A percentile compares a stretch with the other conserved stretches of the same genome.
These are phyloP conservation scores for Coprinopsis cinerea DNA, from an alignment of 768 basidiomycete genomes.

Conservation along the genomic window DNA sequence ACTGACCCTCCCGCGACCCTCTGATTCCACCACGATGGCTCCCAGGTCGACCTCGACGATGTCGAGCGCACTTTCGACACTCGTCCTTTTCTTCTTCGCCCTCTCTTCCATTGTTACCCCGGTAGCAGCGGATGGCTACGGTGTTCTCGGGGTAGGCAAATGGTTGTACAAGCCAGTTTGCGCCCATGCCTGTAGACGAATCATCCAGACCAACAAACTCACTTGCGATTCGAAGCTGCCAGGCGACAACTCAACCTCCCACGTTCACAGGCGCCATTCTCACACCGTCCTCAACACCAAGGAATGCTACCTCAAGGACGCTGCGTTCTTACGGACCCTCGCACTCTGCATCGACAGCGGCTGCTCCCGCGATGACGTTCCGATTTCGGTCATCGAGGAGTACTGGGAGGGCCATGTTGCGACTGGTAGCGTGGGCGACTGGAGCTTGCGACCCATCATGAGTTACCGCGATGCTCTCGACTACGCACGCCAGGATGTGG, in stretches of 20 bases:
- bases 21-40: too few relatives aligned
- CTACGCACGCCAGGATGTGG: slow-evolving; percentile 6
- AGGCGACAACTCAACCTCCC: background rate
- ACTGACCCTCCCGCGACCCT: too few relatives aligned
- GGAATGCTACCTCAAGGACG: slow-evolving; percentile 10
- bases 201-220: background rate
- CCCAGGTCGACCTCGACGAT: too few relatives aligned
- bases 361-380: slow-evolving; percentile 7
- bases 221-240: slow-evolving; percentile 2
- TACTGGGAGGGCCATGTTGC: too few relatives aligned
- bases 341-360: slow-evolving; percentile 9
- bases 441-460: too few relatives aligned
- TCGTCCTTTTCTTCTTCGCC: too few relatives aligned
- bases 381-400: too few relatives aligned
- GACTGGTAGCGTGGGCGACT: too few relatives aligned
- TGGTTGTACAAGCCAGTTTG: slow-evolving; percentile 9
- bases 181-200: slow-evolving; percentile 8
- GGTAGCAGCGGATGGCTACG: too few relatives aligned
- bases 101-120: too few relatives aligned
- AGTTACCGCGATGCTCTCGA: slow-evolving; percentile 5
- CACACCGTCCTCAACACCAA: slow-evolving; percentile 2
- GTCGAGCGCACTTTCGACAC: too few relatives aligned
- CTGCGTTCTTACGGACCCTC: slow-evolving; percentile 8
- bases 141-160: slow-evolving; percentile 6
- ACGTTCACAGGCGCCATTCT: too few relatives aligned